Percentiles rank a stretch among this genome's conserved stretches.
Evolutionary conservation across 768 basidiomycete genomes (phyloP).

Genomic region (Agrocybe pediades): DNA sequence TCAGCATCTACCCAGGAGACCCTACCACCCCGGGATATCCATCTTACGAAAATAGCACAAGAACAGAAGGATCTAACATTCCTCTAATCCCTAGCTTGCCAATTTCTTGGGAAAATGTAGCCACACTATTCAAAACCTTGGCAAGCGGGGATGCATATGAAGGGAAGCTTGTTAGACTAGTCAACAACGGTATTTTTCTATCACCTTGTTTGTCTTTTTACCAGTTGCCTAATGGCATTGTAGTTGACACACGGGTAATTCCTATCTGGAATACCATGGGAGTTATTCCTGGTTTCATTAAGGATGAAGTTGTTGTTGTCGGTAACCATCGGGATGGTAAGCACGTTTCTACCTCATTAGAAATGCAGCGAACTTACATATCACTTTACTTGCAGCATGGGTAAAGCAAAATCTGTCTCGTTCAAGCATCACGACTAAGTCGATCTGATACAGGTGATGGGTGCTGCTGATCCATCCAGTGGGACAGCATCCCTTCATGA

Average conservation of each 20-base stretch:
- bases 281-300: slow-evolving; percentile 78
- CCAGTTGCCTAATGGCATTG: background rate
- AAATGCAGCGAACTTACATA: slow-evolving; percentile 61
- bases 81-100: slow-evolving; percentile 87
- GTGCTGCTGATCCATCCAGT: slow-evolving; percentile 77
- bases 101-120: slow-evolving; percentile 84
- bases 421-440: background rate
- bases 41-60: slow-evolving; percentile 79
- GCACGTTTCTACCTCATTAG: slow-evolving; percentile 78
- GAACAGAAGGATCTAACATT: slow-evolving; percentile 60
- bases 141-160: slow-evolving; percentile 18
- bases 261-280: slow-evolving; percentile 92
- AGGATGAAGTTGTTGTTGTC: slow-evolving; percentile 82
- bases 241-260: slow-evolving; percentile 76
- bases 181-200: slow-evolving; percentile 52
- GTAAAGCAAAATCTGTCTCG: slow-evolving; percentile 33
- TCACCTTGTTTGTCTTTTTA: background rate
- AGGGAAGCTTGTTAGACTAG: slow-evolving; percentile 49
- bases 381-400: slow-evolving; percentile 46
- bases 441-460: slow-evolving; percentile 55
- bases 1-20: slow-evolving; percentile 70
- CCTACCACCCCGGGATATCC: slow-evolving; percentile 92
- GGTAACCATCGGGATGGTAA: slow-evolving; percentile 89
- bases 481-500: slow-evolving; percentile 82
- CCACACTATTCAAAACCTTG: slow-evolving; percentile 48